Base-by-base conservation (phyloP, 176 grass and related monocot genomes). In the Saccharum spontaneum region DNA sequence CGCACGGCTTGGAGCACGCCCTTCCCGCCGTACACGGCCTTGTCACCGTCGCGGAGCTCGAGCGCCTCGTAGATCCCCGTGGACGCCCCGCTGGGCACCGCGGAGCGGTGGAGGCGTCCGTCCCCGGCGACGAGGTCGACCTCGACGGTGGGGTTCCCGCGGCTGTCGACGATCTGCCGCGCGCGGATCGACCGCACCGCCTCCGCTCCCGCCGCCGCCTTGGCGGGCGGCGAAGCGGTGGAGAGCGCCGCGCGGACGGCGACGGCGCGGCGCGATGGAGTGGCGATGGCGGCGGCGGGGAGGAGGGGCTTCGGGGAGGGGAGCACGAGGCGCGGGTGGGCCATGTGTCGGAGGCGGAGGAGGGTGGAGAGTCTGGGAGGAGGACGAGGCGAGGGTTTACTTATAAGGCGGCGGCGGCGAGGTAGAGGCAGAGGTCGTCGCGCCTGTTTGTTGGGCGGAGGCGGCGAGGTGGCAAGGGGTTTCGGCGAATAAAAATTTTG, bases 11-110 rank as follows among this genome's bases (percentile, higher is more conserved):
- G 82, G 36, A 96, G 97, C 78, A 99, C 97, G 41, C 93, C 97
- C 80, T 96, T 99, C 14, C 97, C 97, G 15, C 93, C 97, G 83
- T 96, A 99, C 30, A 96, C 86, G 71, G 76, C 79, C 88, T 83
- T 92, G 83, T 96, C 93, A 18, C 97, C 97, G 28, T 99, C 91
- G 33, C 93, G 91, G 52, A 99, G 87, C 93, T 96, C 97, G 3
- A 99, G 91, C 22, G 97, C 91, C 88, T 96, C 97, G 84, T 96
- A 96, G 85, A 99, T 99, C 28, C 97, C 97, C 28, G 93, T 96
- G 55, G 97, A 99, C 10, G 97, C 93, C 15, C 93, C 97, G 79
- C 97, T 99, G 70, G 97, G 93, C 57, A 99, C 93, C 17, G 91
- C 97, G 69, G 97, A 96, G 69, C 93, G 90, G 90, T 91, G 92